phyloP scores from a whole-genome alignment of 1,284 basidiomycete genomes.

The Tilletia setariae region DNA sequence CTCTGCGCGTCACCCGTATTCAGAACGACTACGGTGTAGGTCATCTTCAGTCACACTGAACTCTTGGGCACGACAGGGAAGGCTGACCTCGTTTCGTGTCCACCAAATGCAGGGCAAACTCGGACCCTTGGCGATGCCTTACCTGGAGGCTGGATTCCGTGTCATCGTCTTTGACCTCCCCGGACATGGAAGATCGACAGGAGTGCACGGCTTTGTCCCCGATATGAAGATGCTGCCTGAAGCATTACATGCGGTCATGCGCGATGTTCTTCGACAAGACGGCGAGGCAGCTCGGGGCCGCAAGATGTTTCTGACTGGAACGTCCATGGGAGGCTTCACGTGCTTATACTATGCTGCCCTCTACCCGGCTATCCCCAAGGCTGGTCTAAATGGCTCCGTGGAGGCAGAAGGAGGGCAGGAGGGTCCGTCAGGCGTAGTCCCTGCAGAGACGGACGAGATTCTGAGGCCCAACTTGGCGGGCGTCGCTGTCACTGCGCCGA shows the following conservation, averaged over 20 bases:
- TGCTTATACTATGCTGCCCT: slow-evolving; percentile 51
- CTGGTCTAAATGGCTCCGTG: background rate
- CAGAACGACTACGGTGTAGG: slow-evolving; percentile 14
- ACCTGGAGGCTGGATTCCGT: slow-evolving; percentile 58
- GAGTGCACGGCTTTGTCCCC: slow-evolving; percentile 58
- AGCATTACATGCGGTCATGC: slow-evolving; percentile 58
- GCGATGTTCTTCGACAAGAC: slow-evolving; percentile 53
- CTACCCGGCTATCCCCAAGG: slow-evolving; percentile 36
- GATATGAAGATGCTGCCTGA: slow-evolving; percentile 56
- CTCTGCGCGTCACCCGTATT: background rate
- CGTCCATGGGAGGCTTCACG: slow-evolving; percentile 55
- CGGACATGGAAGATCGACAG: slow-evolving; percentile 55
- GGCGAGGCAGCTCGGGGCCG: slow-evolving; percentile 19
- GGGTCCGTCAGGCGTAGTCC: slow-evolving; percentile 24
- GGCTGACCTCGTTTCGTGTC: background rate
- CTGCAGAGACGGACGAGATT: slow-evolving; percentile 18
- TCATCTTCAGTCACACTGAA: background rate
- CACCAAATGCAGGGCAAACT: slow-evolving; percentile 40
- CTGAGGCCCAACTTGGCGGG: slow-evolving; percentile 42
- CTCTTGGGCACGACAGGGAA: too few relatives aligned
- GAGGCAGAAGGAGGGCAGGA: slow-evolving; percentile 18
- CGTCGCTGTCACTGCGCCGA: slow-evolving; percentile 57
- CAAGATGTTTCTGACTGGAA: slow-evolving; percentile 56
- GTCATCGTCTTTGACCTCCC: slow-evolving; percentile 60
- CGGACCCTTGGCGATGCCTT: slow-evolving; percentile 56